A percentile compares a stretch with the other conserved stretches of the same genome.
phyloP scores from a whole-genome alignment of 2,329 filamentous ascomycete genomes.

The Botryosphaeria dothidea region DNA sequence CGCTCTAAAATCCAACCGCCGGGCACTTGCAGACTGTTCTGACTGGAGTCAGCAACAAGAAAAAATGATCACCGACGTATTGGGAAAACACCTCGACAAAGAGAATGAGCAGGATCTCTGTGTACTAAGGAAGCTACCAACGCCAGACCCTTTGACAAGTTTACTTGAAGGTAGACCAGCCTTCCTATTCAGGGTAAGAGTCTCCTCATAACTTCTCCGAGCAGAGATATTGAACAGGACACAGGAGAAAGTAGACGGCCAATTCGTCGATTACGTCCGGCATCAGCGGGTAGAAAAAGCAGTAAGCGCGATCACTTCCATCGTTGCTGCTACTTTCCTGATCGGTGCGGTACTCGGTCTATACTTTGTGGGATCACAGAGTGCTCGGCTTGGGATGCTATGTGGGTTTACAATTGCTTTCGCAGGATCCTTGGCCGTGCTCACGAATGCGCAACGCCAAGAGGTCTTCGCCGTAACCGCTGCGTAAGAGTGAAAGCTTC shows the following conservation, averaged over 20 bases:
- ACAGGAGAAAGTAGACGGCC: not conserved
- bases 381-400: conserved; percentile 21
- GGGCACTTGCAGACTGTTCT: not conserved
- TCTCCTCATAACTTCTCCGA: too few species aligned
- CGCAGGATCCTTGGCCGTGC: conserved; percentile 13
- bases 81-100: not conserved
- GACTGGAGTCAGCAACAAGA: not conserved
- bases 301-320: conserved; percentile 9
- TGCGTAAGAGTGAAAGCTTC: conserved; percentile 12
- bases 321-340: conserved; percentile 19
- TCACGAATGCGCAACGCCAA: conserved; percentile 18
- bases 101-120: conserved; percentile 9
- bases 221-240: too few species aligned
- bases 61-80: not conserved
- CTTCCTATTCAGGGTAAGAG: not conserved
- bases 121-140: not conserved
- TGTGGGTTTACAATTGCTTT: conserved; percentile 20
- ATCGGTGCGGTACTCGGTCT: conserved; percentile 23
- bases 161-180: conserved; percentile 10
- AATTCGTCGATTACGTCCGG: not conserved
- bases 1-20: not conserved
- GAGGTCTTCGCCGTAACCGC: conserved; percentile 24
- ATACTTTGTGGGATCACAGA: conserved; percentile 22
- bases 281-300: not conserved
- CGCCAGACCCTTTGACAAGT: conserved; percentile 2